A percentile compares a stretch with the other conserved stretches of the same genome.
These are phyloP conservation scores for Neoboletus subvelutipes DNA, from an alignment of 768 basidiomycete genomes.

Conservation along the genomic window DNA sequence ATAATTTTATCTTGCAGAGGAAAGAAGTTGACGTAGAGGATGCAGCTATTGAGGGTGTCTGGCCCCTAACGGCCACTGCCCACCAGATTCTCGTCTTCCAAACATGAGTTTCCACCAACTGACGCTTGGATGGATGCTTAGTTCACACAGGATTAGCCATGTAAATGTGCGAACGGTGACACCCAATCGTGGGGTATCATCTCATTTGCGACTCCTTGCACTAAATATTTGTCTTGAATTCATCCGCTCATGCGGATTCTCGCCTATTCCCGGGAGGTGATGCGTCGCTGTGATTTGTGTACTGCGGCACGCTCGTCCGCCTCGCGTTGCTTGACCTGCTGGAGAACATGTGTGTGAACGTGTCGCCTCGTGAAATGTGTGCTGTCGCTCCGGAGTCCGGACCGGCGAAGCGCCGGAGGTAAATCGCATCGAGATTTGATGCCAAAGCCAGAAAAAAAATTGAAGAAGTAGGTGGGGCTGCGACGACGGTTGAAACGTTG, in stretches of 20 bases:
- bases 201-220: neutral
- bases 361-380: slow-evolving; percentile 3
- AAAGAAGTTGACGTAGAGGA: slow-evolving; percentile 33
- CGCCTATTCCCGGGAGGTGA: neutral
- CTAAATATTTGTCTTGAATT: neutral
- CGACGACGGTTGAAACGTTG: neutral
- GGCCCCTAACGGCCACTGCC: slow-evolving; percentile 30
- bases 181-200: neutral
- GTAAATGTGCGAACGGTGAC: neutral
- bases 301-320: slow-evolving; percentile 1
- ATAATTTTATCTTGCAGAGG: slow-evolving; percentile 31
- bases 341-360: slow-evolving; percentile 11
- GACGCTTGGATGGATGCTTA: neutral
- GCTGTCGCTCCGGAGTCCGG: neutral
- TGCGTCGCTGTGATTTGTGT: neutral
- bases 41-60: slow-evolving; percentile 27
- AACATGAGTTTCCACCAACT: slow-evolving; percentile 1
- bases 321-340: neutral
- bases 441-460: neutral
- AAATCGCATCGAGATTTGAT: slow-evolving; percentile 4
- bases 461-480: neutral
- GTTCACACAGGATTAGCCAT: neutral
- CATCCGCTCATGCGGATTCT: neutral
- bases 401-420: neutral
- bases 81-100: slow-evolving; percentile 35